A percentile compares a stretch with the other conserved stretches of the same genome.
Evolutionary conservation across 2,329 filamentous ascomycete genomes (phyloP).

Genomic region (Trichoderma gracile): DNA sequence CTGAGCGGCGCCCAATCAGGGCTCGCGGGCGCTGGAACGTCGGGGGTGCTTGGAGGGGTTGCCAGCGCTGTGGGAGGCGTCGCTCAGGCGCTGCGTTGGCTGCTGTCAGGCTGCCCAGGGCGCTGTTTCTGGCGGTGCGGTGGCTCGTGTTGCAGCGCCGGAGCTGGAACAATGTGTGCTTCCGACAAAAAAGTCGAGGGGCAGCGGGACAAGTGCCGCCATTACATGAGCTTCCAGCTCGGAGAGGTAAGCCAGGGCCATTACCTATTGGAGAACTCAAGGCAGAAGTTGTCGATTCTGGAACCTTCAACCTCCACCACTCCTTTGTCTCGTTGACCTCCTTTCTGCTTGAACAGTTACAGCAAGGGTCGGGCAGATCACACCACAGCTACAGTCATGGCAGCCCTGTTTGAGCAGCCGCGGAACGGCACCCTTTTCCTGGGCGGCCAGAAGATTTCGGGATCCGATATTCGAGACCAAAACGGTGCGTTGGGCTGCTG

Average conservation of each 20-base stretch:
- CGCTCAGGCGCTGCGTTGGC: background rate
- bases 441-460: constrained; percentile 95
- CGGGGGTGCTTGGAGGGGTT: constrained; percentile 8
- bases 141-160: constrained; percentile 19
- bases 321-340: constrained; percentile 1
- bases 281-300: constrained; percentile 25
- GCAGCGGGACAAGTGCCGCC: constrained; percentile 29
- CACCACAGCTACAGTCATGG: constrained; percentile 59
- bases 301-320: constrained; percentile 16
- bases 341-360: constrained; percentile 8
- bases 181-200: constrained; percentile 37
- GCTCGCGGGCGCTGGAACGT: constrained; percentile 3
- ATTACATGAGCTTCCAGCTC: constrained; percentile 28
- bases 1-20: constrained; percentile 29
- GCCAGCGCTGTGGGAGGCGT: constrained; percentile 5
- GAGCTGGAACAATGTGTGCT: constrained; percentile 35
- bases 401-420: constrained; percentile 93
- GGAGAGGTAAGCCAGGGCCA: constrained; percentile 23
- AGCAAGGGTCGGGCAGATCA: constrained; percentile 22
- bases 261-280: constrained; percentile 12
- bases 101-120: background rate
- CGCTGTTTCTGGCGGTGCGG: background rate
- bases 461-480: constrained; percentile 93
- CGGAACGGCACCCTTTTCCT: constrained; percentile 96
- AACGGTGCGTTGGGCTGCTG: constrained; percentile 62